Conservation (phyloP, 2,329 filamentous ascomycete species). For the Dothidotthia symphoricarpi region DNA sequence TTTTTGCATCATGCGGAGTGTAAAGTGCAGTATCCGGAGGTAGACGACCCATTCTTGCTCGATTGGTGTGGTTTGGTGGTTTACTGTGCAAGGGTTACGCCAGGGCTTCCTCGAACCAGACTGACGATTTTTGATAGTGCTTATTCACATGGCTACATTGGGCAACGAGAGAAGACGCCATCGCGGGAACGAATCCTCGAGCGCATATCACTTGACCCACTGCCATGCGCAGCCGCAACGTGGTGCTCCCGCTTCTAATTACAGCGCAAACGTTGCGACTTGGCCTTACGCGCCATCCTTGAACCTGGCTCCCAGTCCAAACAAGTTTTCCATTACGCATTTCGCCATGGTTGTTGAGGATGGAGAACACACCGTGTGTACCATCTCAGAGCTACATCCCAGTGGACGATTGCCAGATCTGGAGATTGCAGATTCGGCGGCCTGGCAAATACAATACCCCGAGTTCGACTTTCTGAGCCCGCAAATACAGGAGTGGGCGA, state of each 20-base stretch:
- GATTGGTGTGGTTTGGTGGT: slow-evolving; percentile 5
- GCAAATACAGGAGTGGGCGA: slow-evolving; percentile 20
- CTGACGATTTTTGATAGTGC: slow-evolving; percentile 36
- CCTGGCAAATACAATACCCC: slow-evolving; percentile 36
- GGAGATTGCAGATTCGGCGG: slow-evolving; percentile 31
- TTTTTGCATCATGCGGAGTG: too few species aligned
- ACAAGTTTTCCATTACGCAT: slow-evolving; percentile 15
- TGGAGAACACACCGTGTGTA: slow-evolving; percentile 37
- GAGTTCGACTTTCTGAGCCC: slow-evolving; percentile 29
- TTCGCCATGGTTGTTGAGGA: slow-evolving; percentile 47
- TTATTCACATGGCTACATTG: slow-evolving; percentile 43
- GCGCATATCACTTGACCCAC: slow-evolving; percentile 22
- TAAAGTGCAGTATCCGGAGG: too few species aligned
- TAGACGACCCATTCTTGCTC: not conserved
- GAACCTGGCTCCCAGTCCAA: too few species aligned
- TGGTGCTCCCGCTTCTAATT: slow-evolving; percentile 14
- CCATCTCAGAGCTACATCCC: slow-evolving; percentile 39
- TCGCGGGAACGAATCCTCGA: slow-evolving; percentile 16
- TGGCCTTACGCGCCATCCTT: too few species aligned
- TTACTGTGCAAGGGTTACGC: slow-evolving; percentile 6
- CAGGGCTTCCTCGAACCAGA: slow-evolving; percentile 13
- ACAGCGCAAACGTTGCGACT: too few species aligned
- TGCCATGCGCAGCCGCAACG: slow-evolving; percentile 13
- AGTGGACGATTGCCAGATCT: slow-evolving; percentile 31
- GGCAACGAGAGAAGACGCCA: slow-evolving; percentile 30